Percentiles rank a stretch among this genome's conserved stretches.
These are phyloP conservation scores for Glaciozyma antarctica DNA, from an alignment of 768 basidiomycete species.

Conservation along the genomic window DNA sequence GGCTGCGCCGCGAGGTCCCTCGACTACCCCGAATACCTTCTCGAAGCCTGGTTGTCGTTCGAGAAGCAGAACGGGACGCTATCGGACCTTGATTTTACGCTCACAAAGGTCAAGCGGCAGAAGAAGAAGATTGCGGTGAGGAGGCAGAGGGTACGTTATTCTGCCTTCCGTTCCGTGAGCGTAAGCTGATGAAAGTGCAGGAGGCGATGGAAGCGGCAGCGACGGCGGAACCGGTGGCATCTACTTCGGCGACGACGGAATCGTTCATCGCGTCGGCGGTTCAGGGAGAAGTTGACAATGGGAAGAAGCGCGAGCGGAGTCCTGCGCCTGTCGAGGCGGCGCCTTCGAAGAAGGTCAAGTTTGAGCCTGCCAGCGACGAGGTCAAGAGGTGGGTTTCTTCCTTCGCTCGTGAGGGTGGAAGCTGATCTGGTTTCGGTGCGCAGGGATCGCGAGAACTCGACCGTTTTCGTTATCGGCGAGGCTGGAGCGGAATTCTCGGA, in stretches of 20 bases:
- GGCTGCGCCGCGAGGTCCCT: constrained; percentile 61
- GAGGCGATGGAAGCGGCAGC: constrained; percentile 35
- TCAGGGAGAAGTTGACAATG: neutral
- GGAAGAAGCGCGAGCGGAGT: constrained; percentile 23
- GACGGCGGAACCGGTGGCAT: neutral
- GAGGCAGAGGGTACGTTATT: constrained; percentile 16
- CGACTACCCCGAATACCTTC: constrained; percentile 92
- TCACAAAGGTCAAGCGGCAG: constrained; percentile 28
- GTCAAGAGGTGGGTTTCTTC: neutral
- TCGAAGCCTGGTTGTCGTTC: constrained; percentile 82
- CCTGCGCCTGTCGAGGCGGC: constrained; percentile 4
- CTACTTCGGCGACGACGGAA: constrained; percentile 11
- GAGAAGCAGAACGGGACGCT: constrained; percentile 73
- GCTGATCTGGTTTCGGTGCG: neutral
- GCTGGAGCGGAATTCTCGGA: constrained; percentile 49
- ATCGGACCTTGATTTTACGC: constrained; percentile 42
- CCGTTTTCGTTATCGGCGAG: constrained; percentile 74
- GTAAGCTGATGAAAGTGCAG: neutral
- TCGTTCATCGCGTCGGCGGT: constrained; percentile 34
- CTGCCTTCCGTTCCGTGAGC: neutral
- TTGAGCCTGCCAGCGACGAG: constrained; percentile 6
- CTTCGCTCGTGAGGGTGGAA: neutral
- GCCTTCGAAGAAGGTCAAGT: constrained; percentile 34
- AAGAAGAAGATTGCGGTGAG: constrained; percentile 45
- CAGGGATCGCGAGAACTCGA: constrained; percentile 91